phyloP scores from a whole-genome alignment of 176 grass and related monocot species.

The Otatea glauca region DNA sequence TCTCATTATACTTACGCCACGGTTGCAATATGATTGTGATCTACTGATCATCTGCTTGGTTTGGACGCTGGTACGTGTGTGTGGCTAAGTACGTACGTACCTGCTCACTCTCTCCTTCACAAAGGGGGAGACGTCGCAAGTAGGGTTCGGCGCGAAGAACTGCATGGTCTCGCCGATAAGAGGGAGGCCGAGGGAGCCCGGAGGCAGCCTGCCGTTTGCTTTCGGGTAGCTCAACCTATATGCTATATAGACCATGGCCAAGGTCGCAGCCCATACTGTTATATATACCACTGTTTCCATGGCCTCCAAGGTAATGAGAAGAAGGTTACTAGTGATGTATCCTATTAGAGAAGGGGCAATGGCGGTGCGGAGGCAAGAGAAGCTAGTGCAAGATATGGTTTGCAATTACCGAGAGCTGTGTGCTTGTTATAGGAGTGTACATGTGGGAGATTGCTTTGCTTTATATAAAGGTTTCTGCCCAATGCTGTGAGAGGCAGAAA shows the following conservation, averaged over 20 bases:
- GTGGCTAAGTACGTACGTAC: constrained; percentile 22
- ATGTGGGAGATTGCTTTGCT: constrained; percentile 27
- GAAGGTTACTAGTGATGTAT: neutral
- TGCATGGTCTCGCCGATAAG: constrained; percentile 62
- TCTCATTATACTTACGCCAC: neutral
- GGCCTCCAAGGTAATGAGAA: constrained; percentile 14
- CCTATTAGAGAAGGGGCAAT: constrained; percentile 9
- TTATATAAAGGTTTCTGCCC: constrained; percentile 37
- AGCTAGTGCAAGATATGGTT: constrained; percentile 50
- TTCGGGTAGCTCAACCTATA: constrained; percentile 63
- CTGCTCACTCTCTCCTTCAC: constrained; percentile 58
- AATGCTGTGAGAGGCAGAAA: neutral
- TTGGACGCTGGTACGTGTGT: neutral
- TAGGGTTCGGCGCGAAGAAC: constrained; percentile 68
- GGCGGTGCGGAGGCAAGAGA: constrained; percentile 38
- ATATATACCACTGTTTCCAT: constrained; percentile 38
- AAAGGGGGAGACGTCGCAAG: constrained; percentile 64
- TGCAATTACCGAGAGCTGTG: constrained; percentile 41
- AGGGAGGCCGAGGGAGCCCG: constrained; percentile 69
- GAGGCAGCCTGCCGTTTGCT: constrained; percentile 59
- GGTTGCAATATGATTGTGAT: neutral
- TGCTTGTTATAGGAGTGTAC: neutral
- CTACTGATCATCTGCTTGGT: neutral
- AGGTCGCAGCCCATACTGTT: constrained; percentile 33
- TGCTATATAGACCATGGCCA: constrained; percentile 19